Evolutionary conservation across 2,329 filamentous ascomycete genomes (phyloP), one percentile per base, ranked within the genome.

Genomic region (Tolypocladium amazonense): DNA sequence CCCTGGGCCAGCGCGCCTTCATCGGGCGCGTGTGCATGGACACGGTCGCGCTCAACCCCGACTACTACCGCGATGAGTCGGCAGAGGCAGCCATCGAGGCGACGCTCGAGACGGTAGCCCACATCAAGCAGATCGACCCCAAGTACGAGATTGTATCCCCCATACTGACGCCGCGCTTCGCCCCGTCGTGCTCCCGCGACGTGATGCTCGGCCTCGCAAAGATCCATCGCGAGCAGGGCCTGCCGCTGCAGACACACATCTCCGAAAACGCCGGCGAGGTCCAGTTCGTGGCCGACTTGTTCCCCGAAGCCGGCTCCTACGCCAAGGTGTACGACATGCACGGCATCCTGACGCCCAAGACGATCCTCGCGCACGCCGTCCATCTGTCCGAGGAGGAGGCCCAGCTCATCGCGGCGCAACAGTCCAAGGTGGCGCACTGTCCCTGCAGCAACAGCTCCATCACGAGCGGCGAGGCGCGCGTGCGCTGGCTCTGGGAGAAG

Each of bases 1-100:
- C 76, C 0, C 77, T 84, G 33, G 94, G 94, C 53, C 94, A 99
- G 75, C 82, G 94, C 58, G 94, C 94, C 8, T 89, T 97, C 64
- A 84, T 99, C 47, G 94, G 94, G 38, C 82, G 94, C 47, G 90
- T 95, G n/a, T 97, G 92, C 78, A 97, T 99, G 94, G 91, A 97
- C 72, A 81, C 82, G 37, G 72, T 73, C 0, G 71, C 75, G 0
- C 74, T 88, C 5, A 87, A 85, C 43, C 92, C 92, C 0, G 80
- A 82, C 1, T 89, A 88, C 76, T 97, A 97, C 76, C 81, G 86
- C 27, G 94, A 99, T 71, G 82, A 82, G 60, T 85, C 82, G 20
- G 74, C 85, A 0, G 81, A 82, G 2, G 76, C 79, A 30, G 81
- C 85, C 0, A 59, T 90, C 0, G 65, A 71, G 2, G 80, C 80